Conservation (phyloP, 768 basidiomycete species). For the Collybia mongolica region DNA sequence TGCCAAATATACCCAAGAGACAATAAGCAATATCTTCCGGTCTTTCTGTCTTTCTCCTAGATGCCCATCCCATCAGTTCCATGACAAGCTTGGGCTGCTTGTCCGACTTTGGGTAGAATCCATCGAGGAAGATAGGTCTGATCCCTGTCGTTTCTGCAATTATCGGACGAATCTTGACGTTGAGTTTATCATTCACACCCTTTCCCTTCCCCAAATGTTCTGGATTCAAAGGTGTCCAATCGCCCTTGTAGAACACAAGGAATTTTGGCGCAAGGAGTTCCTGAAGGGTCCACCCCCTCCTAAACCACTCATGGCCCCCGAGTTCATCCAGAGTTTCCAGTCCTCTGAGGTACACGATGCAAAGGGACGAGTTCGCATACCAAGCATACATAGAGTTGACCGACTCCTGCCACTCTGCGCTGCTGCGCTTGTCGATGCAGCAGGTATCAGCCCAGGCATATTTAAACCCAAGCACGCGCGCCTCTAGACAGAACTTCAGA, state of each 20-base stretch:
- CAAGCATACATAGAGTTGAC: constrained; percentile 1
- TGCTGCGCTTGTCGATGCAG: not conserved
- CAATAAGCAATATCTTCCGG: not conserved
- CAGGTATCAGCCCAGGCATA: constrained; percentile 1
- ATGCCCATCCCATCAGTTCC: not conserved
- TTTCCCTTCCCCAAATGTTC: too few relatives aligned
- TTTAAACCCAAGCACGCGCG: not conserved
- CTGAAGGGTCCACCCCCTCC: not conserved
- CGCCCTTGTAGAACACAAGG: not conserved
- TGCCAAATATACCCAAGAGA: not conserved
- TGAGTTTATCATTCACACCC: not conserved
- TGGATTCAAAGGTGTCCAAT: not conserved
- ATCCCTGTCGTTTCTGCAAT: not conserved
- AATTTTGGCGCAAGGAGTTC: constrained; percentile 1
- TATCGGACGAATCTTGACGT: not conserved
- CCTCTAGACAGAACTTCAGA: not conserved
- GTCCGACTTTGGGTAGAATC: not conserved
- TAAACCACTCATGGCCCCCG: not conserved
- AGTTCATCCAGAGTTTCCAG: not conserved
- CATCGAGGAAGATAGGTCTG: not conserved
- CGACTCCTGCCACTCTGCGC: constrained; percentile 1
- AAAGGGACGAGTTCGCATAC: not conserved
- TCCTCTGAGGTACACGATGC: not conserved
- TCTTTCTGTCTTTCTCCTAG: not conserved
- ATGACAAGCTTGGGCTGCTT: not conserved